Conservation (phyloP, 139 green algal species). For the Chlorella sorokiniana region DNA sequence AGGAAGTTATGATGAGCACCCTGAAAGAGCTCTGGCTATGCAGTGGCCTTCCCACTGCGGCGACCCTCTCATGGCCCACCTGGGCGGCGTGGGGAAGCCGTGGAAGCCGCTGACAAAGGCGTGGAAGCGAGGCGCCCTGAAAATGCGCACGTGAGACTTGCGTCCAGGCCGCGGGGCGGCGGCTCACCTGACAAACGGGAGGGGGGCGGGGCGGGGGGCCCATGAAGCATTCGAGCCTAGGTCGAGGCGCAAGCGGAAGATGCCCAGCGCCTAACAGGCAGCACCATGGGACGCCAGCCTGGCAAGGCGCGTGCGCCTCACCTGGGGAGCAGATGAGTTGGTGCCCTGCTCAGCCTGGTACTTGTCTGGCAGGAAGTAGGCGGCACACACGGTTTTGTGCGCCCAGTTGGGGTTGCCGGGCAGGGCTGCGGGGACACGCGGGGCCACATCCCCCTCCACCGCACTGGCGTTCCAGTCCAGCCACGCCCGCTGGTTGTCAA, state of each 20-base stretch:
- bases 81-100: constrained; percentile 20
- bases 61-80: too few species aligned
- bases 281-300: neutral
- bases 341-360: neutral
- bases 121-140: neutral
- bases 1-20: neutral
- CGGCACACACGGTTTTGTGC: constrained; percentile 7
- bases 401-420: neutral
- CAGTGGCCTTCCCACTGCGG: too few species aligned
- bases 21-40: too few species aligned
- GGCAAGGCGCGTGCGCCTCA: neutral
- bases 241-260: neutral
- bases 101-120: constrained; percentile 14
- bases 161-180: constrained; percentile 22
- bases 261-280: too few species aligned
- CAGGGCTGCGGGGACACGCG: neutral
- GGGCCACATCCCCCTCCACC: neutral
- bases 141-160: neutral
- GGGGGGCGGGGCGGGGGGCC: neutral
- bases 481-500: constrained; percentile 6
- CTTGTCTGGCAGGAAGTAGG: constrained; percentile 26
- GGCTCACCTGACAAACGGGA: neutral
- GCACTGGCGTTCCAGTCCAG: neutral
- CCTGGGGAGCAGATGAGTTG: neutral
- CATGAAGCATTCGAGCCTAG: neutral